Conservation (phyloP, 2,329 filamentous ascomycete genomes). For the Epichloe gansuensis region DNA sequence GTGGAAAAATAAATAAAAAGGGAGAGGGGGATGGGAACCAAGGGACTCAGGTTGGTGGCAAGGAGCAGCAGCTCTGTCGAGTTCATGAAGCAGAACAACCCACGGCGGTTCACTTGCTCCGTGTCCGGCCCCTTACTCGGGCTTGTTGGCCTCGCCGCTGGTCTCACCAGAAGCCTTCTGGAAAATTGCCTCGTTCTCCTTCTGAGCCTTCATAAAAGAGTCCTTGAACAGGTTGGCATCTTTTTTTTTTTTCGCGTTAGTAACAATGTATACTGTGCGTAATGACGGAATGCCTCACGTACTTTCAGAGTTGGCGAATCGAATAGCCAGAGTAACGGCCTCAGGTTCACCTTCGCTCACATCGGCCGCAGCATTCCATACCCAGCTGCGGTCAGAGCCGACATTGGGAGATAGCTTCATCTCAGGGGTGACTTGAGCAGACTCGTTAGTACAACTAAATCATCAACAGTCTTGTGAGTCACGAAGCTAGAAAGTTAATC, state of each 20-base stretch:
- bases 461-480: not conserved
- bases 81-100: not conserved
- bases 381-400: constrained; percentile 95
- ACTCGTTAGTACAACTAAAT: constrained; percentile 2
- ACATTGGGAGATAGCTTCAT: constrained; percentile 99
- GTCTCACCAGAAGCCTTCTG: constrained; percentile 26
- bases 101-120: not conserved
- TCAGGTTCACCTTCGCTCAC: constrained; percentile 97
- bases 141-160: not conserved
- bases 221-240: constrained; percentile 98
- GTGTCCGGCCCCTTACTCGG: constrained; percentile 3
- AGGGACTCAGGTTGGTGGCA: constrained; percentile 6
- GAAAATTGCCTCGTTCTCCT: constrained; percentile 88
- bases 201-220: constrained; percentile 89
- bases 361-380: constrained; percentile 96
- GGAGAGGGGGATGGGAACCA: not conserved
- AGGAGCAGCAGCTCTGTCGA: constrained; percentile 3
- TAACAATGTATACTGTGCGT: not conserved
- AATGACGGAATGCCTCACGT: constrained; percentile 26
- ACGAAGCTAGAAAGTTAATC: not conserved
- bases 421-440: constrained; percentile 68
- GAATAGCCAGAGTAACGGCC: constrained; percentile 88
- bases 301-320: constrained; percentile 97
- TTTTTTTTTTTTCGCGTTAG: constrained; percentile 21
- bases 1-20: not conserved